Evolutionary conservation across 2,329 filamentous ascomycete genomes (phyloP), one percentile per base, ranked within the genome.

Genomic region (Aspergillus sp.): DNA sequence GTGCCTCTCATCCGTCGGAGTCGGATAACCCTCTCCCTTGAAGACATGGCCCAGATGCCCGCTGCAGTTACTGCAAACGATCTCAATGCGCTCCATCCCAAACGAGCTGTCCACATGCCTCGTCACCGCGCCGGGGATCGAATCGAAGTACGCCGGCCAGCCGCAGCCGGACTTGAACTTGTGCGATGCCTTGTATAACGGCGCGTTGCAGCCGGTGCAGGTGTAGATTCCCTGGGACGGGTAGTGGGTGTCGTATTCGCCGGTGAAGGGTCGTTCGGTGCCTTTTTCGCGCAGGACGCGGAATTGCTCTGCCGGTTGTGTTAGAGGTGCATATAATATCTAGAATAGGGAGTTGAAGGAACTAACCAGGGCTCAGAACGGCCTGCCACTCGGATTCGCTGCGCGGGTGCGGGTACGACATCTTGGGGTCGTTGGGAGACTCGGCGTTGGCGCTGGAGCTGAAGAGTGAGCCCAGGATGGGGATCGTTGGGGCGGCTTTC

Each of bases 81-180:
- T 98, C 68, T 98, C 91, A 10, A 78, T 95, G 45, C 91, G 71
- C 53, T 70, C 57, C 84, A 94, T 93, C 29, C 89, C 89, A 32
- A 86, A 72, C 0, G 78, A 69, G 29, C 63, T 67, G 60, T 98
- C 91, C 42, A 78, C 76, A 52, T 89, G 81, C 41, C 89, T 72
- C 22, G 76, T 84, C 8, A 98, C 86, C 1, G 89, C 89, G 2
- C 86, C 88, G 0, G 91, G 89, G 32, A 98, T 76, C 44, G 82
- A 89, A 62, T 98, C 91, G 57, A 89, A 98, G 64, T 96, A 98
- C 8, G 91, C 91, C 1, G 91, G 91, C 91, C 91, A 98, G 40
- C 91, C 91, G 62, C 91, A 98, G 26, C 86, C 86, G 12, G 84
- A 93, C 61, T 84, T 84, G 73, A 98, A 98, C 62, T 98, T 98